Evolutionary conservation across 1,284 basidiomycete genomes (phyloP), one percentile per base, ranked within the genome.

Genomic region (Cryptococcus sp.): DNA sequence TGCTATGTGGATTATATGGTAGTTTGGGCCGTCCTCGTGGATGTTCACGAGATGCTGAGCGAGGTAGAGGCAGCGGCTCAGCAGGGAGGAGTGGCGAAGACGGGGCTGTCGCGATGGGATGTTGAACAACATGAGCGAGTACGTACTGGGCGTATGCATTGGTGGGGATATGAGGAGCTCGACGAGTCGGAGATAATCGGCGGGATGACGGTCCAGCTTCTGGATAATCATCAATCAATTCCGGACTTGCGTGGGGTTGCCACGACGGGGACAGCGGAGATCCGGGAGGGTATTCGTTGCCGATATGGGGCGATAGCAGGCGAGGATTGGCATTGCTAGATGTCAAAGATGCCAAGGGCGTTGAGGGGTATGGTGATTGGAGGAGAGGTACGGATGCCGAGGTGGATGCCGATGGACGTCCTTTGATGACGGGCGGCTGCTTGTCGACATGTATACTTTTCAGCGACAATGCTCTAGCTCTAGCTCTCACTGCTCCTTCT

Each of bases 51-150:
- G 30, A 35, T 35, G 30, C 47, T 20, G n/a, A 41, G 17, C 23
- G 42, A 19, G 38, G 48, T 8, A 25, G 41, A 38, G 13, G 54
- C 41, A 25, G 22, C 22, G 19, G 25, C 5, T 50, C 45, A 7
- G 19, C 23, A 19, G 41, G 2, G 52, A 46, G 13, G 20, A 54
- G 50, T 19, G 69, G 62, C 13, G 64, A 66, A 1, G 63, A 57
- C 0, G 63, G 64, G 17, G 56, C 58, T 5, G 67, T 67, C 10
- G 64, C 62, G 1, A 55, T 61, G 6, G 63, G 62, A 40, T 67
- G 63, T 25, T 51, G 62, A 25, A 41, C 35, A 41, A 57, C 35
- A 17, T 62, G 54, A n/a, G 45, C 47, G 5, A 58, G 27, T 16
- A 54, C 54, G 54, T 60, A 54, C 19, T 60, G 58, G 7, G 54